Base-by-base conservation (phyloP, 139 green algal species). In the Eudorina sp. region DNA sequence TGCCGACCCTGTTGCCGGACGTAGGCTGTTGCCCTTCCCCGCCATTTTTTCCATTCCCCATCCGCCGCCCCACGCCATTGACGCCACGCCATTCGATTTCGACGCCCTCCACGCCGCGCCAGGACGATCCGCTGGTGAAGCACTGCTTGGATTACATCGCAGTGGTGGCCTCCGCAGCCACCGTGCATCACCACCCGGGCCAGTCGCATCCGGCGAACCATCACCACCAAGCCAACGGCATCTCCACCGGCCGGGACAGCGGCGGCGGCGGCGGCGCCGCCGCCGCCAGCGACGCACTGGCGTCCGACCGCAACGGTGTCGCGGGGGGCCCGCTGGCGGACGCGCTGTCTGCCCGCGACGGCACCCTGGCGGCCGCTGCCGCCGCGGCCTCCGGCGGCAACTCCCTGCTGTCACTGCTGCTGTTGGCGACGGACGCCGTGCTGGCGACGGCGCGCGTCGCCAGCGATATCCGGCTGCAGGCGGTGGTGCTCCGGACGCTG, bases 61-160 rank as follows among this genome's bases (percentile, higher is more conserved):
- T n/a, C n/a, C n/a, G n/a, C n/a, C n/a, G n/a, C n/a, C n/a, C n/a
- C n/a, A n/a, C n/a, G n/a, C n/a, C n/a, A n/a, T n/a, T n/a, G n/a
- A n/a, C n/a, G n/a, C n/a, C n/a, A n/a, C n/a, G n/a, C n/a, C n/a
- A n/a, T n/a, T n/a, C n/a, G n/a, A n/a, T n/a, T n/a, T n/a, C n/a
- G n/a, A n/a, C n/a, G n/a, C n/a, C n/a, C n/a, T n/a, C n/a, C 43
- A n/a, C 40, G 14, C 51, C 4, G n/a, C 9, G 0, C 6, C 74
- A 90, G 89, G 84, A 92, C 83, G 89, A 92, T 34, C 73, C 84
- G 14, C 64, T 92, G 11, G 84, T 92, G 0, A 92, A 92, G 45
- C 89, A 92, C 64, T 92, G 89, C 88, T 31, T 92, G 62, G 84
- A 90, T 62, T 92, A 90, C 58, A 90, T 92, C 78, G 84, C 83